Conservation (phyloP, 1,139 yeast species). For the Candida buenavistaensis region DNA sequence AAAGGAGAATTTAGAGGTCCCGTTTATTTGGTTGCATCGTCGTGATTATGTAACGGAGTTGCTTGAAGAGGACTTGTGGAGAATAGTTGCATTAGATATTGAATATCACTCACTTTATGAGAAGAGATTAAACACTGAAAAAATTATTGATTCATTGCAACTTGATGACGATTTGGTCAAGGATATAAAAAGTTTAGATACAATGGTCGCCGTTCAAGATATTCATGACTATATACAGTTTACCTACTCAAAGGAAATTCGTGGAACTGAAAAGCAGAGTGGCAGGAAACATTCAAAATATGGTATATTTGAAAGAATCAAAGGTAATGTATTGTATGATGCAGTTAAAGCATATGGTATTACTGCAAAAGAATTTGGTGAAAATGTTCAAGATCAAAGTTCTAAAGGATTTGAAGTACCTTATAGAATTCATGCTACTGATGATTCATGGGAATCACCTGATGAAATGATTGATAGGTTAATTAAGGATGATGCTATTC, state of each 20-base stretch:
- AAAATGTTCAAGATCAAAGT: conserved; percentile 69
- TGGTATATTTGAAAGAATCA: conserved; percentile 74
- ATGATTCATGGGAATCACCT: conserved; percentile 69
- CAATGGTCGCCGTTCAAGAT: conserved; percentile 85
- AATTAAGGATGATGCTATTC: conserved; percentile 54
- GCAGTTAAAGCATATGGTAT: conserved; percentile 77
- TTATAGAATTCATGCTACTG: conserved; percentile 72
- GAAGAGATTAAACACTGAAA: conserved; percentile 65
- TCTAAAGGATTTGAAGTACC: conserved; percentile 45
- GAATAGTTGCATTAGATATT: conserved; percentile 79
- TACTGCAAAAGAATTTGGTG: conserved; percentile 77
- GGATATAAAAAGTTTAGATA: conserved; percentile 57
- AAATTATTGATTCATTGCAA: conserved; percentile 54
- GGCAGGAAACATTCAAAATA: conserved; percentile 71
- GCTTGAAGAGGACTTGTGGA: conserved; percentile 87
- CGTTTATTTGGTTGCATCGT: conserved; percentile 95
- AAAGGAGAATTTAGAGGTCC: conserved; percentile 83
- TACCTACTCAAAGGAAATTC: conserved; percentile 69
- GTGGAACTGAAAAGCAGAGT: conserved; percentile 9
- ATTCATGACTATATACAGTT: conserved; percentile 81
- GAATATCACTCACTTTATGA: conserved; percentile 86
- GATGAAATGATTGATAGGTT: conserved; percentile 59
- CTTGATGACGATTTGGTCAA: conserved; percentile 59
- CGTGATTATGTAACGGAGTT: conserved; percentile 70
- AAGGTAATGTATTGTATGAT: conserved; percentile 63